A percentile compares a stretch with the other conserved stretches of the same genome.
These are phyloP conservation scores for Ganoderma resinaceum DNA, from an alignment of 1,284 basidiomycete species.

Conservation along the genomic window DNA sequence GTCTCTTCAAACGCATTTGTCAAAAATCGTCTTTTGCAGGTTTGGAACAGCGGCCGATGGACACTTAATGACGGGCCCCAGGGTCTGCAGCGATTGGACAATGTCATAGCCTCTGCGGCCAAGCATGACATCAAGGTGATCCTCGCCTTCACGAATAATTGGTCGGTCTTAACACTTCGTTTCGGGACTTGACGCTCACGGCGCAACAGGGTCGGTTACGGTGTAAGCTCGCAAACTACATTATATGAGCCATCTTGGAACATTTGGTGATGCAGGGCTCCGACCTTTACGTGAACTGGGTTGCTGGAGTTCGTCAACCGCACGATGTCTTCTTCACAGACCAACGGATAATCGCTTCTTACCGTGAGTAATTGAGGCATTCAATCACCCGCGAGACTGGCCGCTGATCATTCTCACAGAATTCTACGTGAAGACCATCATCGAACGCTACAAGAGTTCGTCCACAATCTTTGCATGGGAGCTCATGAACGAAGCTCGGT, in stretches of 20 bases:
- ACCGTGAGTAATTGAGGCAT: constrained; percentile 46
- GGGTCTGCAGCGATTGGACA: constrained; percentile 73
- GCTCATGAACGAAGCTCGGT: constrained; percentile 65
- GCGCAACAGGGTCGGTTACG: constrained; percentile 43
- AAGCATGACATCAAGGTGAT: constrained; percentile 66
- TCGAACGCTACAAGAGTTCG: constrained; percentile 61
- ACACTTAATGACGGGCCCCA: constrained; percentile 65
- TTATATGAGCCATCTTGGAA: neutral
- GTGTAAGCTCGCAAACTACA: constrained; percentile 31
- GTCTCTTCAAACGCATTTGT: neutral
- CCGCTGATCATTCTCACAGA: constrained; percentile 42
- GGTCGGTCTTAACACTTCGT: constrained; percentile 43
- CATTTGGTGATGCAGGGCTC: constrained; percentile 34
- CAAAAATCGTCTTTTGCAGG: constrained; percentile 35
- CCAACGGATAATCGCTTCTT: constrained; percentile 53
- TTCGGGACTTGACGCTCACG: neutral
- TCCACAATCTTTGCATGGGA: constrained; percentile 65
- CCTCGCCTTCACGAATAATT: constrained; percentile 76
- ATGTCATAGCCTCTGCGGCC: constrained; percentile 63
- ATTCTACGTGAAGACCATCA: constrained; percentile 58
- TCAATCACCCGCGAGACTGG: neutral
- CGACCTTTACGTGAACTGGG: constrained; percentile 62
- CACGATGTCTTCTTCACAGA: constrained; percentile 64
- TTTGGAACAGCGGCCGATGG: constrained; percentile 60
- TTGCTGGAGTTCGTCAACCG: constrained; percentile 49